A percentile compares a stretch with the other conserved stretches of the same genome.
Evolutionary conservation across 495 filamentous ascomycete genomes (phyloP).

Genomic region (Pyrenopolyporus hunteri): DNA sequence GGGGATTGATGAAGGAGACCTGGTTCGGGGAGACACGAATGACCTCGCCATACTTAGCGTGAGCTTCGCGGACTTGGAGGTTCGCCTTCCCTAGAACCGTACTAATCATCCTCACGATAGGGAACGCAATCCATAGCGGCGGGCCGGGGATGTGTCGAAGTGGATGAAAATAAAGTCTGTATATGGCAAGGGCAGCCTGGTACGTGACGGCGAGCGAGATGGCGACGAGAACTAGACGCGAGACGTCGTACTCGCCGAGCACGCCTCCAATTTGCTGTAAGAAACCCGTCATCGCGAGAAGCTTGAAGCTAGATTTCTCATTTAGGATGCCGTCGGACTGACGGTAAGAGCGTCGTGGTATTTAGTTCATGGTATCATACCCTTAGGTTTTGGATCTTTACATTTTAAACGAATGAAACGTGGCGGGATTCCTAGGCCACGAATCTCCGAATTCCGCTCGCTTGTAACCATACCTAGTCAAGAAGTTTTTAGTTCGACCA

Average conservation of each 20-base stretch:
- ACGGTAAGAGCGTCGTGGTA: too few species aligned
- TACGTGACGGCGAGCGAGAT: slow-evolving; percentile 11
- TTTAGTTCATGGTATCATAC: too few species aligned
- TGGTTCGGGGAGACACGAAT: slow-evolving; percentile 50
- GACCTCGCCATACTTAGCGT: slow-evolving; percentile 55
- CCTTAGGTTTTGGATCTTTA: too few species aligned
- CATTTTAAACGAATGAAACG: too few species aligned
- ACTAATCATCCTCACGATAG: slow-evolving; percentile 12
- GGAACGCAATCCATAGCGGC: slow-evolving; percentile 39
- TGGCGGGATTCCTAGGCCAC: too few species aligned
- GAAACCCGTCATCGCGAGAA: slow-evolving; percentile 23
- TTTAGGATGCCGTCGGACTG: too few species aligned
- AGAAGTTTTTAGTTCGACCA: too few species aligned
- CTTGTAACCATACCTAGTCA: too few species aligned
- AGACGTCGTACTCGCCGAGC: neutral
- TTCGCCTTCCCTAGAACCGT: slow-evolving; percentile 29
- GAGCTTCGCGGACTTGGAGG: slow-evolving; percentile 35
- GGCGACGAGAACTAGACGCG: neutral
- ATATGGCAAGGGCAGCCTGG: slow-evolving; percentile 32
- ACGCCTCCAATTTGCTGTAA: slow-evolving; percentile 24
- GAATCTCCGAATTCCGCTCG: too few species aligned
- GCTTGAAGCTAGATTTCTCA: neutral
- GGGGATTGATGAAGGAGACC: slow-evolving; percentile 50
- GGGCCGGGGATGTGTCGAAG: slow-evolving; percentile 59
- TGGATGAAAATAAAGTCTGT: slow-evolving; percentile 57